Conservation (phyloP, 495 filamentous ascomycete genomes). For the Hapsidospora chrysogenum region DNA sequence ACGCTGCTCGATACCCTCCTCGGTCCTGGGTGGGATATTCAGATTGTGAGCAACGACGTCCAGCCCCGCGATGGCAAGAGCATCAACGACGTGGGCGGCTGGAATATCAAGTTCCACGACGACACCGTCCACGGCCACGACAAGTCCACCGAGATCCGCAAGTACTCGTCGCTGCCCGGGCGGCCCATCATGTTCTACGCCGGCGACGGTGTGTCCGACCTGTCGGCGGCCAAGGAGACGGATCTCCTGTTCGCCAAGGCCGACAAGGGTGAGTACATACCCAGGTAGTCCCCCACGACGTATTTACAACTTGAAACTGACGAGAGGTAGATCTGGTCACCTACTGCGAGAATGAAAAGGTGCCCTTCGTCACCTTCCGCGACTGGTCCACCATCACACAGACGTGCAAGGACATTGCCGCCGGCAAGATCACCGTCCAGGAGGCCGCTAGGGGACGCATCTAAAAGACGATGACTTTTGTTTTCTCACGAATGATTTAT, state of each 20-base stretch:
- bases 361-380: conserved; percentile 69
- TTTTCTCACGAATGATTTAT: neutral
- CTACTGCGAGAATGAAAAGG: conserved; percentile 59
- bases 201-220: conserved; percentile 78
- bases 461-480: neutral
- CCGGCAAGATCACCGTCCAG: conserved; percentile 33
- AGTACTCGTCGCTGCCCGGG: conserved; percentile 57
- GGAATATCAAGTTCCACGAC: conserved; percentile 79
- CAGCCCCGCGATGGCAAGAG: conserved; percentile 39
- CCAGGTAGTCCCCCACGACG: neutral
- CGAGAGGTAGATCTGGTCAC: conserved; percentile 50
- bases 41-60: conserved; percentile 76
- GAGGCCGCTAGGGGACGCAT: conserved; percentile 20
- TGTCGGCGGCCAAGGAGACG: conserved; percentile 76
- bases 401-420: conserved; percentile 56
- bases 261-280: conserved; percentile 48
- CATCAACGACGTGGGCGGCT: conserved; percentile 63
- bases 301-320: neutral
- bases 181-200: conserved; percentile 75
- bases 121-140: conserved; percentile 84
- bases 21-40: conserved; percentile 44
- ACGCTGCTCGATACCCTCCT: conserved; percentile 64
- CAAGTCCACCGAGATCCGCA: conserved; percentile 75
- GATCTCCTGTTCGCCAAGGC: conserved; percentile 84
- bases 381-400: conserved; percentile 60